Conservation (phyloP, 2,329 filamentous ascomycete species). For the Apiospora arundinis region DNA sequence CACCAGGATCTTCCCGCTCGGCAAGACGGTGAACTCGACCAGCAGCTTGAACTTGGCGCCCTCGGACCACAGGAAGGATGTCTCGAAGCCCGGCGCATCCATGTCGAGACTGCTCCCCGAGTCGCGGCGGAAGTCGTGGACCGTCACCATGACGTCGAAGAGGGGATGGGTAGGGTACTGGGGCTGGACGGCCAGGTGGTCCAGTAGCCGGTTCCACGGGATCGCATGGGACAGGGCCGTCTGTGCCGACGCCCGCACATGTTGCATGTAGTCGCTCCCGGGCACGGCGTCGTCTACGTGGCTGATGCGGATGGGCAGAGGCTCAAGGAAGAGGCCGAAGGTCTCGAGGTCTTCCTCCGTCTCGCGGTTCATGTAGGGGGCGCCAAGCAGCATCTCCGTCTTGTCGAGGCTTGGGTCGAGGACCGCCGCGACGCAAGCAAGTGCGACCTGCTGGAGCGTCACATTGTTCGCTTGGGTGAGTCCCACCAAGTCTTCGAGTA, state of each 20-base stretch:
- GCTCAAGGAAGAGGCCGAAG: slow-evolving; percentile 40
- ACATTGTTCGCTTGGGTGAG: not conserved
- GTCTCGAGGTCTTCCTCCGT: slow-evolving; percentile 31
- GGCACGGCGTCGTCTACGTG: not conserved
- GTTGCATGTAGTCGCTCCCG: not conserved
- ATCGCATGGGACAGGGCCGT: slow-evolving; percentile 38
- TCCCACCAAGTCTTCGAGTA: no score
- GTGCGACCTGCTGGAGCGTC: slow-evolving; percentile 15
- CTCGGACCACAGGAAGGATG: slow-evolving; percentile 22
- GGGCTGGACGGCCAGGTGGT: slow-evolving; percentile 24
- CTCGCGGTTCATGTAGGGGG: slow-evolving; percentile 37
- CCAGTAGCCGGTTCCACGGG: slow-evolving; percentile 39
- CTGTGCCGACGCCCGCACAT: slow-evolving; percentile 32
- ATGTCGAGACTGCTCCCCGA: not conserved
- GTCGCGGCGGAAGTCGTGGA: slow-evolving; percentile 28
- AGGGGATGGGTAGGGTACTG: slow-evolving; percentile 29
- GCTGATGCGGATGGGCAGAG: slow-evolving; percentile 35
- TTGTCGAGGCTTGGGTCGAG: slow-evolving; percentile 14
- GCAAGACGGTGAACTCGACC: slow-evolving; percentile 27
- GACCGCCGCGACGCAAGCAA: slow-evolving; percentile 7
- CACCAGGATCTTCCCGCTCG: no score
- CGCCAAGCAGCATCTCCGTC: slow-evolving; percentile 36
- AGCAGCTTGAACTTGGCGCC: slow-evolving; percentile 31
- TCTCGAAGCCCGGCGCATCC: no score
- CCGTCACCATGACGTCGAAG: slow-evolving; percentile 35